phyloP scores from a whole-genome alignment of 129 eudicot genomes.

The Smallanthus sonchifolius region DNA sequence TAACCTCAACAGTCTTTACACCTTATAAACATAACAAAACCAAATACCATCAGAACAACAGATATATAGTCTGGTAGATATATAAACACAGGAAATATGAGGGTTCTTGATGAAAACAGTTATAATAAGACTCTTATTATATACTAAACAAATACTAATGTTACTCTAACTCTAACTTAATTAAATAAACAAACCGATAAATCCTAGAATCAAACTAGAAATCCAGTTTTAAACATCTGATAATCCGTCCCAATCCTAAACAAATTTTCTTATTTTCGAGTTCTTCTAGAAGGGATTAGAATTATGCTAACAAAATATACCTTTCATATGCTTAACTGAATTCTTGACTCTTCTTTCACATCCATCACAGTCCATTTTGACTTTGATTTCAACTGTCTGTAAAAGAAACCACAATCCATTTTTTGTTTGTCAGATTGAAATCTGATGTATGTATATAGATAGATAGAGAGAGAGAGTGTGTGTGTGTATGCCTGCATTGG shows the following conservation, averaged over 20 bases:
- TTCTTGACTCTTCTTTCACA: conserved; percentile 91
- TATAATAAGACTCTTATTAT: too few species aligned
- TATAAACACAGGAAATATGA: background rate
- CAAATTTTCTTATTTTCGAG: too few species aligned
- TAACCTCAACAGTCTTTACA: conserved; percentile 65
- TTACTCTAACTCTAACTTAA: too few species aligned
- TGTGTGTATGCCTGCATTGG: conserved; percentile 70
- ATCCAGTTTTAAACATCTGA: too few species aligned
- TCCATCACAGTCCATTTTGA: conserved; percentile 97
- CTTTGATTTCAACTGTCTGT: conserved; percentile 94
- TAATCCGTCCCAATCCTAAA: too few species aligned
- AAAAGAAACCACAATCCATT: conserved; percentile 4
- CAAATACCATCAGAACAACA: background rate
- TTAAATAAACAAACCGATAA: too few species aligned
- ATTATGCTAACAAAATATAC: conserved; percentile 28
- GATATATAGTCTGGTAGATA: background rate
- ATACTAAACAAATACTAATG: too few species aligned
- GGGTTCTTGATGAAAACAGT: too few species aligned
- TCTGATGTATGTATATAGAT: background rate
- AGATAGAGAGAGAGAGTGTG: background rate
- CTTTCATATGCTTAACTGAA: conserved; percentile 79
- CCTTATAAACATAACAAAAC: conserved; percentile 36
- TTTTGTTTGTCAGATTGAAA: conserved; percentile 16
- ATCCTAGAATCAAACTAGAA: too few species aligned
- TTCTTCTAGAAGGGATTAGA: too few species aligned